Evolutionary conservation across 441 rosid species (phyloP).

Genomic region (Lepidium campestre): DNA sequence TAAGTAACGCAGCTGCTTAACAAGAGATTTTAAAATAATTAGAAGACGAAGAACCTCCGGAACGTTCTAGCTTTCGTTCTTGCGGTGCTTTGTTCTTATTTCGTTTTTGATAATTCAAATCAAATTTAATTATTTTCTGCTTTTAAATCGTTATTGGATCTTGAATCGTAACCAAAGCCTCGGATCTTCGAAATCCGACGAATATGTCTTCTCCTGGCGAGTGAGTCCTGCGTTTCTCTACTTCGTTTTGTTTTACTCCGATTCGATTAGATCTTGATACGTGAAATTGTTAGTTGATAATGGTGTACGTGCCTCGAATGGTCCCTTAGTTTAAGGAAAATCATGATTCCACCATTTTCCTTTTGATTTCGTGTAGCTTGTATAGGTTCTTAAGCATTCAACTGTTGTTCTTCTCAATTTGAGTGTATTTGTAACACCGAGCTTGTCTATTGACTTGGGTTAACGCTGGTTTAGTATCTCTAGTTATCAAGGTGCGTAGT

Average conservation of each 20-base stretch:
- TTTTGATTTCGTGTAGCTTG: not conserved
- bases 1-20: not conserved
- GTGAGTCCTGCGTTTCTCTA: constrained; percentile 15
- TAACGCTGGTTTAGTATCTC: not conserved
- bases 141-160: not conserved
- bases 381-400: not conserved
- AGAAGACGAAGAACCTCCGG: not conserved
- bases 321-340: not conserved
- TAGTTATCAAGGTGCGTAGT: not conserved
- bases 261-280: not conserved
- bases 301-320: not conserved
- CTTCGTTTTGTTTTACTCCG: not conserved
- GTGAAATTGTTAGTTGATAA: not conserved
- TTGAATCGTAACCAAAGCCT: not conserved
- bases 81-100: constrained; percentile 2
- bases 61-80: not conserved
- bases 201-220: constrained; percentile 31
- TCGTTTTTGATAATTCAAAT: not conserved
- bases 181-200: not conserved
- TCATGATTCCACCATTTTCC: not conserved
- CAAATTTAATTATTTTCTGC: not conserved
- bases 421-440: not conserved
- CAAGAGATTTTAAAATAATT: not conserved
- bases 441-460: not conserved
- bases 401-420: not conserved